These are phyloP conservation scores for Ramaria sp. DNA, from an alignment of 768 basidiomycete species.

Conservation along the genomic window DNA sequence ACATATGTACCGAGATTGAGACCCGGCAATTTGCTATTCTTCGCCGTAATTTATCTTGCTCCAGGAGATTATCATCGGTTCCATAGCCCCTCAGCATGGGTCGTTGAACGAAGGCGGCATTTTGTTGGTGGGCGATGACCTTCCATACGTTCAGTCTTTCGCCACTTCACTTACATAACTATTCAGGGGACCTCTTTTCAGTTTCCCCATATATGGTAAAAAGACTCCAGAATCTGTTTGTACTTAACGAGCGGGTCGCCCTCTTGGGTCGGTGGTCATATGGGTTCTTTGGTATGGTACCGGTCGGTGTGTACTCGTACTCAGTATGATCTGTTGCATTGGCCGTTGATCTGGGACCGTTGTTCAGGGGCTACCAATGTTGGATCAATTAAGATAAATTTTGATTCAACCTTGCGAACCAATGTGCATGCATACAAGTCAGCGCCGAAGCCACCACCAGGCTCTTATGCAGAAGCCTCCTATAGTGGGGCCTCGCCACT, in stretches of 20 bases:
- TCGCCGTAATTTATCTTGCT: constrained; percentile 93
- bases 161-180: not conserved
- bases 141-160: not conserved
- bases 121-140: constrained; percentile 58
- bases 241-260: constrained; percentile 96
- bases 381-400: constrained; percentile 91
- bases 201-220: constrained; percentile 95
- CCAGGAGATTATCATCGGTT: constrained; percentile 98
- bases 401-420: constrained; percentile 87
- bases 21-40: constrained; percentile 79
- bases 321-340: too few species aligned
- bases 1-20: constrained; percentile 47
- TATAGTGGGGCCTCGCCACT: constrained; percentile 78
- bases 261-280: constrained; percentile 89
- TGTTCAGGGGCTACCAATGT: constrained; percentile 72
- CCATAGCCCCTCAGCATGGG: constrained; percentile 94
- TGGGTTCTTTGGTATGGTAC: constrained; percentile 96
- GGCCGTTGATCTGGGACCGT: not conserved
- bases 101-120: constrained; percentile 90
- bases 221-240: constrained; percentile 84
- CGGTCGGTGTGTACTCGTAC: constrained; percentile 48
- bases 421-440: constrained; percentile 38
- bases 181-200: constrained; percentile 80
- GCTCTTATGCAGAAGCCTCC: constrained; percentile 86
- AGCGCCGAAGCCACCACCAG: constrained; percentile 45